Percentiles rank a stretch among this genome's conserved stretches.
Conservation (phyloP, 2,329 filamentous ascomycete genomes). For the Alternaria brassicicola region DNA sequence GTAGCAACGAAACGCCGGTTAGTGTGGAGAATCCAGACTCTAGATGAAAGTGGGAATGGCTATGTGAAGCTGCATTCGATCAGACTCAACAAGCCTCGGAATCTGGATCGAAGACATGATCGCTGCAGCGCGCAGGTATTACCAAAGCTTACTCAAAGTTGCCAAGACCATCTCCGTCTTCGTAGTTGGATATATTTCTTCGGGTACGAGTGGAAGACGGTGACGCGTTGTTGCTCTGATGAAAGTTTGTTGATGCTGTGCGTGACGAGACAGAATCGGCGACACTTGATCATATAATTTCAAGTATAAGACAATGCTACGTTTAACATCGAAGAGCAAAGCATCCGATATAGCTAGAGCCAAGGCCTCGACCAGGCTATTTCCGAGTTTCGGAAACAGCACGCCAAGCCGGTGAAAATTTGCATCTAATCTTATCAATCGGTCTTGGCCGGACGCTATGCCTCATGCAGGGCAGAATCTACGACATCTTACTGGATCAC, state of each 20-base stretch:
- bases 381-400: neutral
- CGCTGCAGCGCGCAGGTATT: neutral
- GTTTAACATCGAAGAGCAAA: neutral
- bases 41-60: too few relatives aligned
- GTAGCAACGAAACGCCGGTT: too few relatives aligned
- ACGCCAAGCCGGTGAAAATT: conserved; percentile 1
- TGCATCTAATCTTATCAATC: conserved; percentile 10
- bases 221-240: neutral
- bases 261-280: neutral
- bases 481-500: neutral
- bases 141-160: neutral
- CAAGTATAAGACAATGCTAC: neutral
- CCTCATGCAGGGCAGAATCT: neutral
- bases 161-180: neutral
- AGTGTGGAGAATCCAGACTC: too few relatives aligned
- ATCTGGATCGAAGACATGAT: neutral
- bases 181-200: neutral
- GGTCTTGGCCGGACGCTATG: neutral
- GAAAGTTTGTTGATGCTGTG: neutral
- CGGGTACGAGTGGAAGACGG: neutral
- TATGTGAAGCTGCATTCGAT: neutral
- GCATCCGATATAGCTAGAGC: neutral
- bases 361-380: neutral
- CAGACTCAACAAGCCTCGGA: neutral
- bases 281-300: neutral